phyloP scores from a whole-genome alignment of 805 yeast genomes.

The Ogataea polymorpha region DNA sequence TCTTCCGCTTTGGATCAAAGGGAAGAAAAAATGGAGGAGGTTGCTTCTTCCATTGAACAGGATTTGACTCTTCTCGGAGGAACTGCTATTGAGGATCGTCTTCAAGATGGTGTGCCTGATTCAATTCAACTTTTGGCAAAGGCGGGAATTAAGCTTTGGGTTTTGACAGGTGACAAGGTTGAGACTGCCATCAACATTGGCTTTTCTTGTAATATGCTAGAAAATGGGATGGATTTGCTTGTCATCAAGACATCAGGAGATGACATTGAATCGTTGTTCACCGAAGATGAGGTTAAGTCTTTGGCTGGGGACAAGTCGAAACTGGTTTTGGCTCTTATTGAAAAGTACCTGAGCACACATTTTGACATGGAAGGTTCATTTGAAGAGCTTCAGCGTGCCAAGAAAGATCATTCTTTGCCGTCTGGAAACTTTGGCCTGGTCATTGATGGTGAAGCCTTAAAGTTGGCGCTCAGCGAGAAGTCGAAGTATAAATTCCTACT shows the following conservation, averaged over 20 bases:
- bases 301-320: constrained; percentile 22
- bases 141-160: constrained; percentile 86
- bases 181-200: constrained; percentile 89
- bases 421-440: constrained; percentile 63
- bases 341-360: constrained; percentile 50
- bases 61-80: constrained; percentile 70
- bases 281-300: constrained; percentile 25
- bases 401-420: constrained; percentile 65
- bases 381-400: constrained; percentile 55
- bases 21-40: constrained; percentile 70
- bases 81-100: constrained; percentile 81
- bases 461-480: constrained; percentile 43
- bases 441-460: constrained; percentile 78
- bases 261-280: constrained; percentile 45
- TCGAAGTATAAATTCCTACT: constrained; percentile 57
- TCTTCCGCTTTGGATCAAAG: constrained; percentile 58
- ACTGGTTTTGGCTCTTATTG: constrained; percentile 46
- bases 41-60: constrained; percentile 70
- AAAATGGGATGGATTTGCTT: constrained; percentile 71
- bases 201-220: constrained; percentile 74
- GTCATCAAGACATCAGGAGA: constrained; percentile 60
- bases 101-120: constrained; percentile 86
- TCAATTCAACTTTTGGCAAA: constrained; percentile 64
- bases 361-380: constrained; percentile 58
- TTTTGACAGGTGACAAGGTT: constrained; percentile 83